A percentile compares a stretch with the other conserved stretches of the same genome.
Evolutionary conservation across 257 asterid genomes (phyloP).

Genomic region (Nemophila menziesii): DNA sequence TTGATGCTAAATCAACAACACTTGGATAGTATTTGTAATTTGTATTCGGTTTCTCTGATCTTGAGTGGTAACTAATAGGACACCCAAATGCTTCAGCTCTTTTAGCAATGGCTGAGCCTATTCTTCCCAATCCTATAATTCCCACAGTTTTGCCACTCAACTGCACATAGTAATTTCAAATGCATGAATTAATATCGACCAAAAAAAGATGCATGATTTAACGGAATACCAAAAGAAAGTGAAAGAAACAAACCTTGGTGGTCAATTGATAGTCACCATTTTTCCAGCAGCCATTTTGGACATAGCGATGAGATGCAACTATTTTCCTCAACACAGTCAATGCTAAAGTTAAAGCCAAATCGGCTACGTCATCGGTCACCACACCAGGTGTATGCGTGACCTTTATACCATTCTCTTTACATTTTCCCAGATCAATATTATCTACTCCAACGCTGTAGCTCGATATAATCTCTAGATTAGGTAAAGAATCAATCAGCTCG

Average conservation of each 20-base stretch:
- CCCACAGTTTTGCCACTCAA: conserved; percentile 71
- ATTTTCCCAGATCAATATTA: conserved; percentile 59
- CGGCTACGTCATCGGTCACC: conserved; percentile 88
- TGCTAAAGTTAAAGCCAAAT: conserved; percentile 69
- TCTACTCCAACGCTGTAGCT: conserved; percentile 75
- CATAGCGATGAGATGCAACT: conserved; percentile 50
- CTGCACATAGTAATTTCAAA: conserved; percentile 25
- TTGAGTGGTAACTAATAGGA: conserved; percentile 50
- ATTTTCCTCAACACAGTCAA: conserved; percentile 57
- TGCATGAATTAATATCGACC: not conserved
- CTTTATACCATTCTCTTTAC: conserved; percentile 66
- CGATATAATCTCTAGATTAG: conserved; percentile 62
- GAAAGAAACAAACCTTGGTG: conserved; percentile 34
- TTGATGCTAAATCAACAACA: conserved; percentile 40
- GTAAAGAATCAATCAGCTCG: conserved; percentile 48
- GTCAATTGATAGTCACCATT: conserved; percentile 49
- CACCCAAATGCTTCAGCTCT: conserved; percentile 74
- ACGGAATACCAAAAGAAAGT: not conserved
- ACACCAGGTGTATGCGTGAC: conserved; percentile 87
- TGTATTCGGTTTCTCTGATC: conserved; percentile 41
- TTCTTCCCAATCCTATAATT: conserved; percentile 74
- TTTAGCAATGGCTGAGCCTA: conserved; percentile 70
- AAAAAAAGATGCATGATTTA: not conserved
- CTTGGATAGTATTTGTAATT: conserved; percentile 37
- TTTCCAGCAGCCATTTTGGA: conserved; percentile 62